Evolutionary conservation across 2,329 filamentous ascomycete genomes (phyloP), one percentile per base, ranked within the genome.

Genomic region (Colletotrichum simmondsii): DNA sequence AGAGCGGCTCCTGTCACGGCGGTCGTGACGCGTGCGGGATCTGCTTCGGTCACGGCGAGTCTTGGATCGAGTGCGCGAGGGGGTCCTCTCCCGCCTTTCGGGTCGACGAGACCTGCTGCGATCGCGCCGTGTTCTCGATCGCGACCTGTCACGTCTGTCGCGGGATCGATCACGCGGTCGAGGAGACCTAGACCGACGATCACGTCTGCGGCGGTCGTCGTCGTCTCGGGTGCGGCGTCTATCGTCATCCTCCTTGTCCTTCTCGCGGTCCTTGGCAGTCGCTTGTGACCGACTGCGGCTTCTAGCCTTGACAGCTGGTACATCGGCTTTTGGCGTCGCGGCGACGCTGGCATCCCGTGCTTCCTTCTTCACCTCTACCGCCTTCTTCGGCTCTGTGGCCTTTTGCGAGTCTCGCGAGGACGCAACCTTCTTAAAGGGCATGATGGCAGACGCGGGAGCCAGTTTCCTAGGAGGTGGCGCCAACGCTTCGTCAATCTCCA

Each of bases 361-460:
- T 32, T 85, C 83, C 4, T 74, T 49, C 68, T 83, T 86, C 16
- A 76, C 56, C 28, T 73, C 70, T 6, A 84, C 81, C 12, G 72
- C 66, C 74, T 86, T 88, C 75, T 83, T 87, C 7, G 79, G 72
- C 24, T 87, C 85, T 0, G 81, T 69, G 14, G 81, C 78, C 75
- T 86, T 87, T 6, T 85, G 79, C 3, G 86, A 84, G 19, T 87
- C 85, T 62, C 84, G 74, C 11, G 74, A 68, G 35, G 62, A 35
- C 80, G 65, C 42, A 49, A 22, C 84, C 80, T 81, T 80, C 54
- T 82, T 79, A 64, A 91, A 88, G 2, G 89, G 89, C 68, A 90
- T 86, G 70, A 91, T 91, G 35, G 89, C 89, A 24, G 89, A 91
- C 5, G 87, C 87, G 0, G 89, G 89, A 3, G 80, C 82, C 79